phyloP scores from a whole-genome alignment of 352 stramenopile species.

The Phytophthora cryptogea region DNA sequence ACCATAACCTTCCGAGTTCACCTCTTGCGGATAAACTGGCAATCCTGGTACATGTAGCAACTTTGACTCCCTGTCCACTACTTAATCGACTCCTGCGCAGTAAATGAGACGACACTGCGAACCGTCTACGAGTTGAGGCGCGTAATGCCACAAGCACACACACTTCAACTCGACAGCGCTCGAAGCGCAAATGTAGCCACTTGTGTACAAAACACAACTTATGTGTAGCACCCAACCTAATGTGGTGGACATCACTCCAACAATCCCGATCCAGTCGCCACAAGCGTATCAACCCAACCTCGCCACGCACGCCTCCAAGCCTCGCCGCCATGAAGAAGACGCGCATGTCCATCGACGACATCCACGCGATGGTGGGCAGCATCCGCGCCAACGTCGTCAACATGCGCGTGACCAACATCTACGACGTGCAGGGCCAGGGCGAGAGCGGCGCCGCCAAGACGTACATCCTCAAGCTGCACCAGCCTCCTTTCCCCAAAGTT shows the following conservation, averaged over 20 bases:
- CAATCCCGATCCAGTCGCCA: slow-evolving; percentile 4
- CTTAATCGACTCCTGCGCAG: too few species aligned
- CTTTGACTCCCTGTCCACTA: too few species aligned
- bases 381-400: slow-evolving; percentile 87
- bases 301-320: not conserved
- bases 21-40: too few species aligned
- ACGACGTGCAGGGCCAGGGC: slow-evolving; percentile 85
- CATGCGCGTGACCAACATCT: slow-evolving; percentile 97
- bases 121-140: not conserved
- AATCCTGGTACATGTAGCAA: too few species aligned
- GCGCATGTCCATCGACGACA: slow-evolving; percentile 89
- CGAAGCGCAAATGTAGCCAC: too few species aligned
- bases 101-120: not conserved
- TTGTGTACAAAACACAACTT: too few species aligned
- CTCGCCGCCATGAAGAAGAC: slow-evolving; percentile 76
- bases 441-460: slow-evolving; percentile 91
- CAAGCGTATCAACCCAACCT: not conserved
- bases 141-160: not conserved
- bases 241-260: not conserved
- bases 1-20: too few species aligned
- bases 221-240: too few species aligned
- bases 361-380: slow-evolving; percentile 86
- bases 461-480: slow-evolving; percentile 94
- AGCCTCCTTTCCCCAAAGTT: slow-evolving; percentile 90
- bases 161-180: too few species aligned